Evolutionary conservation across 768 basidiomycete genomes (phyloP), one percentile per base, ranked within the genome.

Genomic region (Calocybe gangraenosa): DNA sequence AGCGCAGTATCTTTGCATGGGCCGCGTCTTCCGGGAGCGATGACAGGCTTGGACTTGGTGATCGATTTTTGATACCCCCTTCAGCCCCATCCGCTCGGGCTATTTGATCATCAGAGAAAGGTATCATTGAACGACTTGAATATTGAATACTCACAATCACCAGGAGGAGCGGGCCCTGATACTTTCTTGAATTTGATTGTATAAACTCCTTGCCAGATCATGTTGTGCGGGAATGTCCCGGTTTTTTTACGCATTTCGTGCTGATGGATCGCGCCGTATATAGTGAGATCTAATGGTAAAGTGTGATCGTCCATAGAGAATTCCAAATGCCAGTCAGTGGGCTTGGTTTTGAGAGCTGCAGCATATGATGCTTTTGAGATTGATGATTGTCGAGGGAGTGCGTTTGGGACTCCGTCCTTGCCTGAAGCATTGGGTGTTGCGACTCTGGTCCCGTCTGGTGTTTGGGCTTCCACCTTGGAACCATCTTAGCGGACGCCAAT

Each of bases 241-340:
- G 76, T 67, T 61, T 86, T 81, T 70, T 89, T 87, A 48, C 87
- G 76, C 63, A 79, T 78, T 61, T 93, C 88, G 56, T 91, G 86
- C 56, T 92, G 90, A 60, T 98, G 93, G 37, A 96, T 87, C 0
- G 93, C 95, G 7, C 96, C 96, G 58, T 96, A 99, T 40, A 99
- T 85, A 0, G 96, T 99, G 44, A 94, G 73, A 61, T 94, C 89
- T 47, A 94, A 65, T 0, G 88, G 86, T 14, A 98, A 68, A 17
- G 79, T 65, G 37, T 90, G 84, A 49, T 92, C 93, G 58, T 91
- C 91, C 81, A 97, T 87, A 7, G 79, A 87, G 65, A 99, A 98
- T 64, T 96, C 87, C 41, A 98, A 80, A 62, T 99, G 94, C 92
- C 92, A 99, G 58, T 98, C 95, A 13, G 79, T 81, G 3, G 95